phyloP scores from a whole-genome alignment of 257 asterid genomes.

The Plantago elongata region DNA sequence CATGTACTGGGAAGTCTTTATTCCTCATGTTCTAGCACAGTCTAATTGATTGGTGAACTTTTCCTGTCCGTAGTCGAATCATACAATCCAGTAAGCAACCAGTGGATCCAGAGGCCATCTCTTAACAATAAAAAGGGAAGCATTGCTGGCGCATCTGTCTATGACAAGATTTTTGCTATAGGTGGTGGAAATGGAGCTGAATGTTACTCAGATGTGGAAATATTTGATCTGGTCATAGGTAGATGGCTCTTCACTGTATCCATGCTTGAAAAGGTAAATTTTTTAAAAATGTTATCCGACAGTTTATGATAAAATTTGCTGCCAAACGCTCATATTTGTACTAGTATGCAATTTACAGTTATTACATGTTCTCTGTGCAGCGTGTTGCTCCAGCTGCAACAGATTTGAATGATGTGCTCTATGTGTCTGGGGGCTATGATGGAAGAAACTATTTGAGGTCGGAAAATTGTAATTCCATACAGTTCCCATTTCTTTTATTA shows the following conservation, averaged over 20 bases:
- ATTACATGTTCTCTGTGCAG: not conserved
- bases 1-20: not conserved
- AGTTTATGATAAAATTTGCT: not conserved
- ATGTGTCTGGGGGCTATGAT: constrained; percentile 64
- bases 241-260: constrained; percentile 47
- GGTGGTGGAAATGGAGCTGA: constrained; percentile 65
- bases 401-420: constrained; percentile 44
- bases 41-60: not conserved
- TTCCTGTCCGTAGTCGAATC: constrained; percentile 52
- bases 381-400: constrained; percentile 3
- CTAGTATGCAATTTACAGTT: not conserved
- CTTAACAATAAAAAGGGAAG: constrained; percentile 46
- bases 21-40: constrained; percentile 1
- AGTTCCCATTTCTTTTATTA: not conserved
- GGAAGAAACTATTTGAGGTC: constrained; percentile 51
- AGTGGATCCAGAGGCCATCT: constrained; percentile 46
- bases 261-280: constrained; percentile 53
- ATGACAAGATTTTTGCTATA: constrained; percentile 41
- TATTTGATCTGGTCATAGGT: constrained; percentile 43
- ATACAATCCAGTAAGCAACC: constrained; percentile 39
- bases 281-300: not conserved
- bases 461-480: constrained; percentile 2
- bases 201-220: constrained; percentile 60
- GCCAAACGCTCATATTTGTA: not conserved
- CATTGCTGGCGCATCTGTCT: constrained; percentile 40